Base-by-base conservation (phyloP, 129 eudicot genomes). In the Flaveria sonorensis region DNA sequence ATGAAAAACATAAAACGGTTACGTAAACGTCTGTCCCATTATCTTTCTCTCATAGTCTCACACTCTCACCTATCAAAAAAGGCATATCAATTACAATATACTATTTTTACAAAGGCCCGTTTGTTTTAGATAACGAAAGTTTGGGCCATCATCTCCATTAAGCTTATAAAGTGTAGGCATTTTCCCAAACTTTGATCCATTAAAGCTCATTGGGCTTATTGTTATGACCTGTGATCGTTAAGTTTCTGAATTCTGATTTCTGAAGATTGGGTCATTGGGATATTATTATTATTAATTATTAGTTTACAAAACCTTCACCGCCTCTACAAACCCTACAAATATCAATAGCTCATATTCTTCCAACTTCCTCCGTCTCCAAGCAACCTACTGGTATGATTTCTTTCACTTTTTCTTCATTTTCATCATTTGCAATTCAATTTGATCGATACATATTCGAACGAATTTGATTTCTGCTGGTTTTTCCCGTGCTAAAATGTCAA, bases 261-360 rank as follows among this genome's bases (percentile, higher is more conserved):
- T 32, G 39, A 32, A 4, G 39, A 4, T 0, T 32, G 39, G 39
- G 39, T 19, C 24, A 20, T 56, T 2, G 30, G 14, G 28, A 56
- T 56, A 56, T 32, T 32, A 32, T 32, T 59, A 3, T 10, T 12
- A 63, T 28, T 28, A 23, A 42, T 59, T 59, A 10, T 21, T 12
- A 30, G 0, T 24, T 23, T 6, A 14, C 21, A 32, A 14, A 28
- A 14, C 45, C 20, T 28, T 63, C 30, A 63, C 69, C 69, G 69
- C 69, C 69, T 63, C 69, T 63, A 18, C n/a, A 63, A 63, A 63
- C 69, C 46, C 69, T 28, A 63, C 66, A 63, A 13, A 63, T 12
- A 63, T 59, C 69, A 3, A 28, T 63, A 46, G 20, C 21, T 28
- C 21, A 1, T 16, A 2, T 15, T 63, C 20, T 30, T 62, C 69